These are phyloP conservation scores for Vanderwaltozyma polyspora DNA, from an alignment of 805 yeast genomes.

Conservation along the genomic window DNA sequence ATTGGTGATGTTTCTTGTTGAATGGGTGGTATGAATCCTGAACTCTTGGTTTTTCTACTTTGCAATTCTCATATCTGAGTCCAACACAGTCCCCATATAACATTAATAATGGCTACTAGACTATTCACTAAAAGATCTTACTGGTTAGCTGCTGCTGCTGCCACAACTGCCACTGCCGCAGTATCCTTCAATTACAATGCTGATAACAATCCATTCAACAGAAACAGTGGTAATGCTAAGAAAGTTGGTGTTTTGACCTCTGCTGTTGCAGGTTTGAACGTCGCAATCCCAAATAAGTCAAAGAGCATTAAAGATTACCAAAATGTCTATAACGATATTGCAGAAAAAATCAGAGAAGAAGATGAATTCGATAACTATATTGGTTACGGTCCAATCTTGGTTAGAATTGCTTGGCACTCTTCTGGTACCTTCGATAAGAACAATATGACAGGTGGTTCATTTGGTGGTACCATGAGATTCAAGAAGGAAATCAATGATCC, in stretches of 20 bases:
- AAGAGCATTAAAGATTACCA: conserved; percentile 42
- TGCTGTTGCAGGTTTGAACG: conserved; percentile 29
- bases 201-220: conserved; percentile 7
- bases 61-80: too few relatives aligned
- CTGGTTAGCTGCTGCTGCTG: conserved; percentile 18
- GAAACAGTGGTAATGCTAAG: conserved; percentile 11
- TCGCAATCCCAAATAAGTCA: conserved; percentile 25
- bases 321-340: conserved; percentile 64
- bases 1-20: too few relatives aligned
- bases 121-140: conserved; percentile 14
- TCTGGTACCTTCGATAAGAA: conserved; percentile 66
- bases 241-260: conserved; percentile 27
- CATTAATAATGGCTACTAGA: too few relatives aligned
- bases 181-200: too few relatives aligned
- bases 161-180: conserved; percentile 23
- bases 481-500: conserved; percentile 40
- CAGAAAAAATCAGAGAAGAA: conserved; percentile 42
- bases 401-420: conserved; percentile 79
- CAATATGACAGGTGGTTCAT: conserved; percentile 54
- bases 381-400: conserved; percentile 64
- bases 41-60: too few relatives aligned
- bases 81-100: too few relatives aligned
- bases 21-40: too few relatives aligned
- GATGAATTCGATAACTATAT: conserved; percentile 54
- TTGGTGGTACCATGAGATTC: conserved; percentile 57